Conservation (phyloP, 1,139 yeast genomes). For the Zygosaccharomyces sapae region DNA sequence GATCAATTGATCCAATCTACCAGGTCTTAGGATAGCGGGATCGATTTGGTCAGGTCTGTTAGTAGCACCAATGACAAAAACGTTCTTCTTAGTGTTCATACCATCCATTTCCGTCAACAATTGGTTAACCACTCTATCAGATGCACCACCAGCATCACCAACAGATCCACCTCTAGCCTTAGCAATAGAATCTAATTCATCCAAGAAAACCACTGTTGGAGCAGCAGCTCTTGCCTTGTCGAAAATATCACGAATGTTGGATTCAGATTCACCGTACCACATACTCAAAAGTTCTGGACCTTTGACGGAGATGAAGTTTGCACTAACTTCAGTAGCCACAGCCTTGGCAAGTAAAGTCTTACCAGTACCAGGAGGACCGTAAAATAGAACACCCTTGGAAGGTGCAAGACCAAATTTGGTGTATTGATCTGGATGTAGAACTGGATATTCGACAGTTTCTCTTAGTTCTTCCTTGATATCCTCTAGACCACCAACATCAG, state of each 20-base stretch:
- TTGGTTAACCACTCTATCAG: conserved; percentile 97
- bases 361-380: conserved; percentile 99
- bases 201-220: conserved; percentile 95
- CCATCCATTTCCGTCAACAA: conserved; percentile 99
- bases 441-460: conserved; percentile 99
- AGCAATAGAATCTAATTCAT: conserved; percentile 96
- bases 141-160: conserved; percentile 98
- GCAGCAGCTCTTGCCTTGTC: conserved; percentile 99
- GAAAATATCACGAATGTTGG: conserved; percentile 93
- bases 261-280: conserved; percentile 99
- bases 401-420: conserved; percentile 97
- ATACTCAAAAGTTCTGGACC: conserved; percentile 96
- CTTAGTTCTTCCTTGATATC: conserved; percentile 92
- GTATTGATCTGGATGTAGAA: conserved; percentile 96
- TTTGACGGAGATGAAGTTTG: conserved; percentile 92
- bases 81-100: conserved; percentile 98
- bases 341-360: conserved; percentile 96
- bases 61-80: conserved; percentile 97
- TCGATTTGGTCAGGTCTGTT: conserved; percentile 99
- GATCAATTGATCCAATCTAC: conserved; percentile 96
- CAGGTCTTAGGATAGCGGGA: conserved; percentile 98
- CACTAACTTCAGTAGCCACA: conserved; percentile 96
- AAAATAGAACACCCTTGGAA: conserved; percentile 94
- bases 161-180: conserved; percentile 91
- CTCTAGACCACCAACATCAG: conserved; percentile 81